Evolutionary conservation across 306 rosid genomes (phyloP).

Genomic region (Sophora flavescens): DNA sequence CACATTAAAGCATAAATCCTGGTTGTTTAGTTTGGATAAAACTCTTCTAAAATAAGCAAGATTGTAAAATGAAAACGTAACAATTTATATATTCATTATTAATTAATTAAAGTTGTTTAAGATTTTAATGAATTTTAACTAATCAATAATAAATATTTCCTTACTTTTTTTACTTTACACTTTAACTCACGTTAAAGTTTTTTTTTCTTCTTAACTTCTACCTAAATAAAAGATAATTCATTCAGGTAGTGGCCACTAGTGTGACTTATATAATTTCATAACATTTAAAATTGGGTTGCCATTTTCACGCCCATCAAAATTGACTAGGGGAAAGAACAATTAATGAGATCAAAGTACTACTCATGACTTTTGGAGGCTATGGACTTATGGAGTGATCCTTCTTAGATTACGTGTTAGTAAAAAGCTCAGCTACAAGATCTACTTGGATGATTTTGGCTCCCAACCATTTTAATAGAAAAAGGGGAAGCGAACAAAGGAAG

Average conservation of each 20-base stretch:
- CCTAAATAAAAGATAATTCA: conserved; percentile 21
- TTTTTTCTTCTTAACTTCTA: background rate
- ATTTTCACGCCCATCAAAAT: conserved; percentile 62
- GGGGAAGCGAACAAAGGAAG: conserved; percentile 35
- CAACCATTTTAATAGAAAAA: conserved; percentile 42
- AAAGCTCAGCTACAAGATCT: conserved; percentile 74
- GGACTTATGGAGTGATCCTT: conserved; percentile 57
- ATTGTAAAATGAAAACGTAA: too few relatives aligned
- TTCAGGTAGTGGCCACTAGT: conserved; percentile 66
- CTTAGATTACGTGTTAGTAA: conserved; percentile 66
- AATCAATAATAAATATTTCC: too few relatives aligned
- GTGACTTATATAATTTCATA: conserved; percentile 49
- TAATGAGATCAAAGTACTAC: conserved; percentile 51
- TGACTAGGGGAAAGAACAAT: conserved; percentile 54
- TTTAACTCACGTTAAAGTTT: too few relatives aligned
- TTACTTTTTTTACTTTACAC: too few relatives aligned
- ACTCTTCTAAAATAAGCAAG: too few relatives aligned
- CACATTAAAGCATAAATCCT: conserved; percentile 14
- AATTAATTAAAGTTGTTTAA: too few relatives aligned
- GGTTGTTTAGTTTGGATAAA: background rate
- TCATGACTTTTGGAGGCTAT: conserved; percentile 67
- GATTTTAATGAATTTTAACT: too few relatives aligned
- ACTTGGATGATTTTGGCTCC: conserved; percentile 67
- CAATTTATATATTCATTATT: too few relatives aligned
- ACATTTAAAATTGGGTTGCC: conserved; percentile 55